These are phyloP conservation scores for Eucalyptus marginata DNA, from an alignment of 345 rosid species.

Conservation along the genomic window DNA sequence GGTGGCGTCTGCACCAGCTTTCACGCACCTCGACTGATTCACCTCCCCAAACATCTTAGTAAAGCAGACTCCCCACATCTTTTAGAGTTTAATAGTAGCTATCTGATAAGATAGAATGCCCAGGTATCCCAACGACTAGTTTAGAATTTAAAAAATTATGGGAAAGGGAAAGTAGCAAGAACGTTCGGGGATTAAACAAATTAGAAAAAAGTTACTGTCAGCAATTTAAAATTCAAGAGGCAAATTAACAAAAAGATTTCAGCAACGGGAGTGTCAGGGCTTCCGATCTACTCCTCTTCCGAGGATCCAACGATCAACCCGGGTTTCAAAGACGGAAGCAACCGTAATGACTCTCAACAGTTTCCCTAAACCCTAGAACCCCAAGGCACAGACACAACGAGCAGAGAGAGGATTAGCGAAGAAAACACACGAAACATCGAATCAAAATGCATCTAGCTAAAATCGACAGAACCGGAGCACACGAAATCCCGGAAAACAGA, in stretches of 20 bases:
- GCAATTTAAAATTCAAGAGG: neutral
- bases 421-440: fast-evolving
- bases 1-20: neutral
- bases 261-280: neutral
- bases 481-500: neutral
- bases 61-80: neutral
- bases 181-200: neutral
- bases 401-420: neutral
- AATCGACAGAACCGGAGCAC: neutral
- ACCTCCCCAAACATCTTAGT: neutral
- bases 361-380: neutral
- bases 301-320: neutral
- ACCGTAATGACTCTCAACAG: neutral
- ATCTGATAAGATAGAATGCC: neutral
- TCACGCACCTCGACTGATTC: neutral
- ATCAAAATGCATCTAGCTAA: neutral
- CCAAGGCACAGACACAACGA: neutral
- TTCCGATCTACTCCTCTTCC: neutral
- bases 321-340: neutral
- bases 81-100: neutral
- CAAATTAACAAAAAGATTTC: neutral
- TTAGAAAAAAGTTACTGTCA: neutral
- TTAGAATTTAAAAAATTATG: neutral
- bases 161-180: neutral
- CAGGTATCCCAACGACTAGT: neutral